These are phyloP conservation scores for Acorus calamus DNA, from an alignment of 106 monocot species.

Conservation along the genomic window DNA sequence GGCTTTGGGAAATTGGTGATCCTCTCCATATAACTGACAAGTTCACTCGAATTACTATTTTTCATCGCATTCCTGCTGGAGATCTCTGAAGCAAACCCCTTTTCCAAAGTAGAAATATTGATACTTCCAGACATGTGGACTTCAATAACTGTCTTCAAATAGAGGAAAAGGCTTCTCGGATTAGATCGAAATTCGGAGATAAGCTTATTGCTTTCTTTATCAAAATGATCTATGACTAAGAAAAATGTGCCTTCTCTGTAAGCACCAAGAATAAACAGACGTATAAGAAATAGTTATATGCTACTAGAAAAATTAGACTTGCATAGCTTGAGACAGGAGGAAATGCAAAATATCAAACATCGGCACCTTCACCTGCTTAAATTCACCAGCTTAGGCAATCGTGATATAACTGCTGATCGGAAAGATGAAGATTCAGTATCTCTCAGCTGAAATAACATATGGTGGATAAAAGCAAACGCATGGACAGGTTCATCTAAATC, in stretches of 20 bases:
- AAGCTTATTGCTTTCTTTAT: conserved; percentile 46
- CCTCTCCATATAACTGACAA: conserved; percentile 47
- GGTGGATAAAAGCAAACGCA: conserved; percentile 80
- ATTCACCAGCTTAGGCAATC: conserved; percentile 61
- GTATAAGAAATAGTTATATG: too few species aligned
- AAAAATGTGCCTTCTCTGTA: conserved; percentile 79
- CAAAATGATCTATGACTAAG: conserved; percentile 78
- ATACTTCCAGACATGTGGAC: conserved; percentile 68
- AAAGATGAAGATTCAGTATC: conserved; percentile 43
- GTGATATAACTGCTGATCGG: conserved; percentile 40
- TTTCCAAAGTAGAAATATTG: conserved; percentile 32
- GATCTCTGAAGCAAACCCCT: conserved; percentile 3
- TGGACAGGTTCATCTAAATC: conserved; percentile 62
- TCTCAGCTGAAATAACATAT: conserved; percentile 38
- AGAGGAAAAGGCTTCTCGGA: conserved; percentile 87
- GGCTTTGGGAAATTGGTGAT: conserved; percentile 53
- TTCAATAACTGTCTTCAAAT: conserved; percentile 76
- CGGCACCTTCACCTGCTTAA: conserved; percentile 63
- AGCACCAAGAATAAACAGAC: conserved; percentile 4
- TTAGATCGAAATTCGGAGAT: conserved; percentile 56
- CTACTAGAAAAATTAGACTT: too few species aligned
- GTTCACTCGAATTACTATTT: conserved; percentile 15
- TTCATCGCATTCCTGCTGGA: conserved; percentile 7
- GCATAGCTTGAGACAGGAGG: neutral
- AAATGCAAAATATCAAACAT: conserved; percentile 1